Conservation (phyloP, 2,329 filamentous ascomycete species). For the Sphaceloma murrayae region DNA sequence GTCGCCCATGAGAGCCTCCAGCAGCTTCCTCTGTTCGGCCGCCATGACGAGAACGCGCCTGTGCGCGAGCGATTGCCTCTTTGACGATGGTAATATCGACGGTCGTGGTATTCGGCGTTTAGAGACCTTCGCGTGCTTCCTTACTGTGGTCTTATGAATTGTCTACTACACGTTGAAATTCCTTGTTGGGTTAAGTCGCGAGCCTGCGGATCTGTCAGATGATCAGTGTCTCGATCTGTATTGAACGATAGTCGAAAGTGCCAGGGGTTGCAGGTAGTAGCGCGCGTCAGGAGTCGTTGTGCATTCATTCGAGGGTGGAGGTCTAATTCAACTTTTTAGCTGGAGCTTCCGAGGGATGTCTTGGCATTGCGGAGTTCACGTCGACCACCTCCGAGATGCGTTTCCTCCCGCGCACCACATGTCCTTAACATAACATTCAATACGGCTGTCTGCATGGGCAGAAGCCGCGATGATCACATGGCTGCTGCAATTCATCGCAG, state of each 20-base stretch:
- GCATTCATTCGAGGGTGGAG: background rate
- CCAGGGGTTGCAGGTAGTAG: too few relatives aligned
- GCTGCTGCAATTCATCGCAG: conserved; percentile 4
- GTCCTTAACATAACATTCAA: conserved; percentile 6
- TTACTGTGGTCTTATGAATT: too few relatives aligned
- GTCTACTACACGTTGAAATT: too few relatives aligned
- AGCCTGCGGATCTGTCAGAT: too few relatives aligned
- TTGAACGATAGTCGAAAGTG: too few relatives aligned
- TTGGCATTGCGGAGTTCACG: conserved; percentile 13
- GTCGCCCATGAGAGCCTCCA: conserved; percentile 79
- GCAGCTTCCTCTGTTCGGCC: conserved; percentile 94
- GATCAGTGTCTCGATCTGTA: too few relatives aligned
- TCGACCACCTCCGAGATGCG: conserved; percentile 1
- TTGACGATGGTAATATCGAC: too few relatives aligned
- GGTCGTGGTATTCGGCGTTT: too few relatives aligned
- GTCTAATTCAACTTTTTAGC: conserved; percentile 5
- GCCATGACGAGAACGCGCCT: conserved; percentile 76
- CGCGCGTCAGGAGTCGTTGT: background rate
- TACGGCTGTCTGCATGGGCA: conserved; percentile 9
- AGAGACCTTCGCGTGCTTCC: too few relatives aligned
- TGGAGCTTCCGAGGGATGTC: conserved; percentile 1
- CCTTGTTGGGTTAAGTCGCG: too few relatives aligned
- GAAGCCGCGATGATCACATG: conserved; percentile 13
- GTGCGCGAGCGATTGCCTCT: too few relatives aligned
- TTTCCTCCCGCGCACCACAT: conserved; percentile 1